A percentile compares a stretch with the other conserved stretches of the same genome.
Evolutionary conservation across 208 protist species (phyloP).

Genomic region (Trichomonas gallinae): DNA sequence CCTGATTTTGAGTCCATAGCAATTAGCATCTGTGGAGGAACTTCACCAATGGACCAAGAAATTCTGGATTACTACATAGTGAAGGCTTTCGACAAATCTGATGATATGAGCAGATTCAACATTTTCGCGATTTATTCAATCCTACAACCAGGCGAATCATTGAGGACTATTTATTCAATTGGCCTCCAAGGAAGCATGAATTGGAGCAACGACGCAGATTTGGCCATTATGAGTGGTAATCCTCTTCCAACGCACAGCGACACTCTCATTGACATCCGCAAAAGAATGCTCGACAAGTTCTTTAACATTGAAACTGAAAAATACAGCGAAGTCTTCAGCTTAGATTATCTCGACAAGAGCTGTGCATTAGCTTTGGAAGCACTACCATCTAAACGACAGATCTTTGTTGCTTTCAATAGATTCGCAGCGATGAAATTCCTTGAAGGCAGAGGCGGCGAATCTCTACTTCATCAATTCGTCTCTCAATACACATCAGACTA

Average conservation of each 20-base stretch:
- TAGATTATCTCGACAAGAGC: neutral
- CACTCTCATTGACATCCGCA: neutral
- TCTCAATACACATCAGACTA: neutral
- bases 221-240: neutral
- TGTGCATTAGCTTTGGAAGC: too few relatives aligned
- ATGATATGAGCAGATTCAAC: neutral
- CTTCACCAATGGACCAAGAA: neutral
- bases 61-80: neutral
- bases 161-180: neutral
- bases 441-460: neutral
- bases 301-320: neutral
- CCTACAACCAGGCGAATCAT: neutral
- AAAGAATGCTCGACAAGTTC: neutral
- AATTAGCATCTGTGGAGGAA: neutral
- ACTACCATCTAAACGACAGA: neutral
- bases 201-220: neutral
- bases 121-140: neutral
- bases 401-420: neutral
- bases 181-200: neutral
- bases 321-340: neutral
- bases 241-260: neutral
- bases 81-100: neutral
- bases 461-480: neutral
- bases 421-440: neutral
- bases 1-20: neutral